Conservation (phyloP, 2,329 filamentous ascomycete species). For the Didymella pinodella region DNA sequence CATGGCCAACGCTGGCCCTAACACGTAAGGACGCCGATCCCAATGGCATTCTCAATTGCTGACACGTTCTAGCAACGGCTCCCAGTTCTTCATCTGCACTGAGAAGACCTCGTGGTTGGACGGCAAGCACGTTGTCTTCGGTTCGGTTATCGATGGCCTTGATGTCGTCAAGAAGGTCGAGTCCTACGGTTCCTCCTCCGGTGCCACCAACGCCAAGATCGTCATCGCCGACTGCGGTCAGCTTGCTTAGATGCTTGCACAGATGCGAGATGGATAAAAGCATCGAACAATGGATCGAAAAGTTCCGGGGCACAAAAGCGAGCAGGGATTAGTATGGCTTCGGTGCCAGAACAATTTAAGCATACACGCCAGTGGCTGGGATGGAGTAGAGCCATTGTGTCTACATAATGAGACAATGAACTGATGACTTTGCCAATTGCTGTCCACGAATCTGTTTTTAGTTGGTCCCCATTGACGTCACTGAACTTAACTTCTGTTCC, state of each 20-base stretch:
- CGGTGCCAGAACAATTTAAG: conserved; percentile 13
- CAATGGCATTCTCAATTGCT: not conserved
- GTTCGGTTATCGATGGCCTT: conserved; percentile 64
- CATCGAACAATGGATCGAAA: conserved; percentile 20
- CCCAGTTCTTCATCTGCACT: conserved; percentile 97
- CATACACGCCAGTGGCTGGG: conserved; percentile 14
- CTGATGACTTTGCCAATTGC: conserved; percentile 18
- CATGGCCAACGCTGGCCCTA: conserved; percentile 95
- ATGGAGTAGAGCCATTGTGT: conserved; percentile 20
- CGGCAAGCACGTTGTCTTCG: conserved; percentile 84
- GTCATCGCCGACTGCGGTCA: conserved; percentile 38
- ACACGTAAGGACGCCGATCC: conserved; percentile 4
- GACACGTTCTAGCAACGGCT: conserved; percentile 78
- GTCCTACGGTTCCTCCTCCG: conserved; percentile 33
- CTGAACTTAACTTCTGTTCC: not conserved
- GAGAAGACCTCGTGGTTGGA: conserved; percentile 85
- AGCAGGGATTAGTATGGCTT: conserved; percentile 21
- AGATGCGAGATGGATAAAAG: conserved; percentile 20
- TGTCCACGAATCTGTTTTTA: not conserved
- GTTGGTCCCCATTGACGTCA: not conserved
- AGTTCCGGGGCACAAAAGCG: conserved; percentile 15
- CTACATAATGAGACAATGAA: conserved; percentile 25
- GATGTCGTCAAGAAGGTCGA: conserved; percentile 38
- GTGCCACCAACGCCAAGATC: conserved; percentile 33
- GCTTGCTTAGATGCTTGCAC: conserved; percentile 25